Percentiles rank a stretch among this genome's conserved stretches.
Evolutionary conservation across 352 stramenopile genomes (phyloP).

Genomic region (Globisporangium recalcitrans): DNA sequence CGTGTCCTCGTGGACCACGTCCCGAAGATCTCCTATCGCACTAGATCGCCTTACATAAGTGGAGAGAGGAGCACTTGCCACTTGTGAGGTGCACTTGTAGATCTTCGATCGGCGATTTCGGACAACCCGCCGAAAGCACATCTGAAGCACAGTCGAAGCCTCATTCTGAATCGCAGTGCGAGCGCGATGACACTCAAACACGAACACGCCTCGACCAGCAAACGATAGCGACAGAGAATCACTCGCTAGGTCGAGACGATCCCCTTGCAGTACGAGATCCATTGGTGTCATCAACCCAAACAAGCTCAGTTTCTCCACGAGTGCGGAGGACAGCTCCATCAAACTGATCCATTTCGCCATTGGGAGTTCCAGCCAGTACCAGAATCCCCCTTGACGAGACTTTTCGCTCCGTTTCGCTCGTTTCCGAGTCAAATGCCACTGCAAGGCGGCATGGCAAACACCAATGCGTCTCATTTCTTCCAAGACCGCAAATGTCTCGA

Average conservation of each 20-base stretch:
- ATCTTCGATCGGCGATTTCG: constrained; percentile 2
- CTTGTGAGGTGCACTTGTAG: neutral
- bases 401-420: constrained; percentile 19
- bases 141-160: constrained; percentile 31
- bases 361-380: constrained; percentile 35
- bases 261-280: constrained; percentile 21
- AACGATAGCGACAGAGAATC: constrained; percentile 24
- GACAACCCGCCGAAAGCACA: constrained; percentile 23
- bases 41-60: constrained; percentile 6
- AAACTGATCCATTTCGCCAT: constrained; percentile 31
- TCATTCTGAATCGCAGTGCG: constrained; percentile 25
- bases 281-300: constrained; percentile 28
- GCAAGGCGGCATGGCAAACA: constrained; percentile 22
- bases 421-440: constrained; percentile 23
- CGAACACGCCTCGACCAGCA: constrained; percentile 31
- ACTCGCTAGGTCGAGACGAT: constrained; percentile 18
- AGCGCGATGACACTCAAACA: constrained; percentile 34
- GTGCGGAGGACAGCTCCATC: constrained; percentile 8
- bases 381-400: constrained; percentile 25
- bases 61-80: no score
- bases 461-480: constrained; percentile 22
- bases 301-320: constrained; percentile 12
- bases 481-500: constrained; percentile 23
- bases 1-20: constrained; percentile 12
- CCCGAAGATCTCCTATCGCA: constrained; percentile 5